phyloP scores from a whole-genome alignment of 768 basidiomycete genomes.

The Stropharia rugosoannulata region DNA sequence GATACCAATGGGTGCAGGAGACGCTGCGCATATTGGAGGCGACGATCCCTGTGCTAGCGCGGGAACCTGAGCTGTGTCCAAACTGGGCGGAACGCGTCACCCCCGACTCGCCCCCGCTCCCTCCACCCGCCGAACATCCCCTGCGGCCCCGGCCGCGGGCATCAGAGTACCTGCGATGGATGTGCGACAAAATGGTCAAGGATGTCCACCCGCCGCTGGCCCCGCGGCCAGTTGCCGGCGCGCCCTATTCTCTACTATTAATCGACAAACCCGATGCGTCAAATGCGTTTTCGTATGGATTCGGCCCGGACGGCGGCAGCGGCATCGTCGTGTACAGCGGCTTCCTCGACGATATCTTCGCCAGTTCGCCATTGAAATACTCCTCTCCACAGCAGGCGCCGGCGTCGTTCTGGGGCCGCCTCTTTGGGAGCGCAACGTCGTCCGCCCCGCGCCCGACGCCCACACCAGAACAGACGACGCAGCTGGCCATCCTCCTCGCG shows the following conservation, averaged over 20 bases:
- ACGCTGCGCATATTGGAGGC: slow-evolving; percentile 77
- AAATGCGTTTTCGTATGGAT: slow-evolving; percentile 96
- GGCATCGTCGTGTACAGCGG: slow-evolving; percentile 96
- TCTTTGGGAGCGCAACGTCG: slow-evolving; percentile 45
- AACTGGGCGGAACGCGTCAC: slow-evolving; percentile 52
- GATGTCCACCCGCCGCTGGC: slow-evolving; percentile 34
- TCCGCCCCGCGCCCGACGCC: slow-evolving; percentile 48
- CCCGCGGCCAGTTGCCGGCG: slow-evolving; percentile 66
- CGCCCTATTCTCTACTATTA: slow-evolving; percentile 89
- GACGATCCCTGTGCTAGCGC: slow-evolving; percentile 66
- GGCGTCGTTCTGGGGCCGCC: slow-evolving; percentile 44
- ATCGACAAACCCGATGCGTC: slow-evolving; percentile 80
- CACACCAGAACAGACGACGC: slow-evolving; percentile 79
- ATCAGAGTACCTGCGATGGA: slow-evolving; percentile 63
- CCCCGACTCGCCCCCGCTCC: slow-evolving; percentile 56
- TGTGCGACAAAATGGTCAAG: slow-evolving; percentile 50
- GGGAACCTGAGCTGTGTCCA: slow-evolving; percentile 53
- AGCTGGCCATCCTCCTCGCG: slow-evolving; percentile 87
- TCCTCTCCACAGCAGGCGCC: slow-evolving; percentile 17
- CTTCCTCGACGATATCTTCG: slow-evolving; percentile 84
- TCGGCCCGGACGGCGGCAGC: slow-evolving; percentile 87
- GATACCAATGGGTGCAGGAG: slow-evolving; percentile 81
- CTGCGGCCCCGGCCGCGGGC: slow-evolving; percentile 83
- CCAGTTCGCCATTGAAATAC: slow-evolving; percentile 36
- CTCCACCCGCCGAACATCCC: slow-evolving; percentile 82